Conservation (phyloP, 2,329 filamentous ascomycete species). For the Calonectria henricotiae region DNA sequence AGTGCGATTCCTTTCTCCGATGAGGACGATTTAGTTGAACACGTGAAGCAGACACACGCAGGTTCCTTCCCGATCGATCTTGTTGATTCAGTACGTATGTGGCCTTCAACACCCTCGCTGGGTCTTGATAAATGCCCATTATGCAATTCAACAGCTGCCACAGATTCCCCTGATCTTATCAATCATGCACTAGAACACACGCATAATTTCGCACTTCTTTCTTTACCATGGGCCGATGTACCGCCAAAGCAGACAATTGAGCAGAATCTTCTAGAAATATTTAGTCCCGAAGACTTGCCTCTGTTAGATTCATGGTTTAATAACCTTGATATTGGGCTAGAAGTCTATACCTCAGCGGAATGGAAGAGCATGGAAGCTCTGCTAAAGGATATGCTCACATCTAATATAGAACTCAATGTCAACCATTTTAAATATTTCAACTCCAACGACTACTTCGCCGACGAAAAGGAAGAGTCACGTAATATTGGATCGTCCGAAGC, state of each 20-base stretch:
- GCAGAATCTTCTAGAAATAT: background rate
- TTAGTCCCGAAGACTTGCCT: background rate
- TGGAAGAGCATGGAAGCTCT: background rate
- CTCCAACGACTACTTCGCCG: background rate
- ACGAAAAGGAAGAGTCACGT: conserved; percentile 4
- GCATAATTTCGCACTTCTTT: conserved; percentile 25
- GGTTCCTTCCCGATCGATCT: conserved; percentile 15
- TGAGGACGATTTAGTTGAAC: conserved; percentile 10
- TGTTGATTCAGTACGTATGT: conserved; percentile 11
- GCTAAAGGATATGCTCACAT: background rate
- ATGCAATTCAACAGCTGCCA: background rate
- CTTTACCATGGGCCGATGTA: conserved; percentile 23
- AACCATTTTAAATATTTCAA: conserved; percentile 3
- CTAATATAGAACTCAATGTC: background rate
- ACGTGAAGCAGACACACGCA: background rate
- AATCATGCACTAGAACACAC: conserved; percentile 19
- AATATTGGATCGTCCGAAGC: background rate
- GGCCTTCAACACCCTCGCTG: conserved; percentile 8
- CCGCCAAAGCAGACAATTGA: background rate
- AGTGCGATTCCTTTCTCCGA: background rate
- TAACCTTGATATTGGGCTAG: background rate
- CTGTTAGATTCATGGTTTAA: background rate
- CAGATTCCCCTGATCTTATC: conserved; percentile 8
- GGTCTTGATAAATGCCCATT: conserved; percentile 24
- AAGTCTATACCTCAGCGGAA: background rate